Evolutionary conservation across 495 filamentous ascomycete genomes (phyloP).

Genomic region (Penicillium angulare): DNA sequence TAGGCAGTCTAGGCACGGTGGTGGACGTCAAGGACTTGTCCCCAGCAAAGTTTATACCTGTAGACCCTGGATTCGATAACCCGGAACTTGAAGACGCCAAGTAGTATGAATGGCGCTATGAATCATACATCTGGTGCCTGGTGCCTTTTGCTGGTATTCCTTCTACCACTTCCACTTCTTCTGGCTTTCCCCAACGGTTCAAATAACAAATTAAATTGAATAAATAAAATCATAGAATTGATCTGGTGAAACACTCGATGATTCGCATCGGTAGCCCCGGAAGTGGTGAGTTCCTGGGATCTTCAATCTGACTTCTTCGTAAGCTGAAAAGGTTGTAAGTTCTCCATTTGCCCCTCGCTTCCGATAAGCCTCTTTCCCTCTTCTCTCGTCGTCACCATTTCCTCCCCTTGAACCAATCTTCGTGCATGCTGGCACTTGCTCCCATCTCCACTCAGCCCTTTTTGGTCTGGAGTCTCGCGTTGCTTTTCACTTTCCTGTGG

Average conservation of each 20-base stretch:
- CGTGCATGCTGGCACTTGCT: background rate
- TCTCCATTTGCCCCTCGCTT: conserved; percentile 26
- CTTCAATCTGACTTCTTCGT: conserved; percentile 4
- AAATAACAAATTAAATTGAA: background rate
- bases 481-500: background rate
- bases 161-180: too few relatives aligned
- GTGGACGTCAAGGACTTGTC: conserved; percentile 28
- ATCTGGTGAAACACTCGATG: conserved; percentile 31
- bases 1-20: conserved; percentile 1
- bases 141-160: conserved; percentile 18
- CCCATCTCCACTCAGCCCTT: too few relatives aligned
- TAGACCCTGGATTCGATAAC: too few relatives aligned
- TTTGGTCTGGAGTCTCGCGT: background rate
- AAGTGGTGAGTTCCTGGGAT: conserved; percentile 20
- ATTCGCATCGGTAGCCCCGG: conserved; percentile 31
- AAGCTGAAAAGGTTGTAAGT: too few relatives aligned
- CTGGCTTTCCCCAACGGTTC: background rate
- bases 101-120: conserved; percentile 10
- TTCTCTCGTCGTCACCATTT: conserved; percentile 29
- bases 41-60: background rate
- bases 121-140: conserved; percentile 22
- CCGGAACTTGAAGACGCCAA: too few relatives aligned
- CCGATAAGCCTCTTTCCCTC: conserved; percentile 25
- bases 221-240: conserved; percentile 9
- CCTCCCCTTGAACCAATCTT: background rate